A percentile compares a stretch with the other conserved stretches of the same genome.
phyloP scores from a whole-genome alignment of 177 flowering plant genomes.

The Vitis hybrid region DNA sequence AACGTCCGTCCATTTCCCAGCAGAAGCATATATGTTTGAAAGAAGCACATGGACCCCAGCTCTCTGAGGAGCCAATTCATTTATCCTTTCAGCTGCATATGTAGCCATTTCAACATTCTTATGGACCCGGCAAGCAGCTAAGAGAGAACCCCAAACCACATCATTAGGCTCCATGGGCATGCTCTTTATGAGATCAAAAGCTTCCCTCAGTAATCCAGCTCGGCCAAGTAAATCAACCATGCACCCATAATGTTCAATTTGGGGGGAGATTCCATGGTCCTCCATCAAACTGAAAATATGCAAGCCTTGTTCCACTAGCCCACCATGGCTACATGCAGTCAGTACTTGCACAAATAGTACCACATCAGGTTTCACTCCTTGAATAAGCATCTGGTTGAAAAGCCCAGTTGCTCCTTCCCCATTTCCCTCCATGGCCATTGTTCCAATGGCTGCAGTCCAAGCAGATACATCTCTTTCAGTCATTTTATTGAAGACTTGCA shows the following conservation, averaged over 20 bases:
- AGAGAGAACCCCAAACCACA: constrained; percentile 56
- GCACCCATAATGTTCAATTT: constrained; percentile 63
- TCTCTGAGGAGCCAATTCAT: constrained; percentile 30
- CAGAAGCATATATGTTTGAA: constrained; percentile 68
- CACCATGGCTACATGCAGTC: constrained; percentile 68
- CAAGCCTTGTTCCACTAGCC: constrained; percentile 57
- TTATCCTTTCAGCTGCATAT: constrained; percentile 40
- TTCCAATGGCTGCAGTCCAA: constrained; percentile 70
- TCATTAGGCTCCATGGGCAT: constrained; percentile 69
- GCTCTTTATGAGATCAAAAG: constrained; percentile 45
- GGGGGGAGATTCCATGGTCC: constrained; percentile 42
- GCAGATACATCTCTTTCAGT: constrained; percentile 51
- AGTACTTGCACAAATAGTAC: constrained; percentile 39
- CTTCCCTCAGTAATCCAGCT: constrained; percentile 54
- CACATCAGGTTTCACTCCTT: constrained; percentile 42
- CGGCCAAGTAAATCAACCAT: constrained; percentile 75
- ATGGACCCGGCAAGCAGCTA: constrained; percentile 60
- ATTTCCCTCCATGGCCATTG: constrained; percentile 53
- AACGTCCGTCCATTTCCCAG: constrained; percentile 58
- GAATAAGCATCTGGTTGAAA: constrained; percentile 45
- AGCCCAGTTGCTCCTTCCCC: constrained; percentile 43
- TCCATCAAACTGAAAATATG: constrained; percentile 45
- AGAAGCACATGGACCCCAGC: constrained; percentile 50
- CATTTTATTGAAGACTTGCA: constrained; percentile 46
- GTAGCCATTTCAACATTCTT: constrained; percentile 46